These are phyloP conservation scores for Albifimbria verrucaria DNA, from an alignment of 2,329 filamentous ascomycete species.

Conservation along the genomic window DNA sequence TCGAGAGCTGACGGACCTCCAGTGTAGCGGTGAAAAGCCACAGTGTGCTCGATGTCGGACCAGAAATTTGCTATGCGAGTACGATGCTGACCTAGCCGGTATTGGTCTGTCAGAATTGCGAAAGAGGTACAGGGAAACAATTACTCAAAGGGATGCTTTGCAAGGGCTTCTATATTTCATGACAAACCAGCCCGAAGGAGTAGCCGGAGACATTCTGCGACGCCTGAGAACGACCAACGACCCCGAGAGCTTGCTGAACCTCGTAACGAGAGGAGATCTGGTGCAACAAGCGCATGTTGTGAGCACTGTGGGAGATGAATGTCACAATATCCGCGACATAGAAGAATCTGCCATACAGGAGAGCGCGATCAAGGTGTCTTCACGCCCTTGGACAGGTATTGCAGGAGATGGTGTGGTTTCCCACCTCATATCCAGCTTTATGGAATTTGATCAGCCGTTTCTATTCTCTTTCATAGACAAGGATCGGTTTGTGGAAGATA, in stretches of 20 bases:
- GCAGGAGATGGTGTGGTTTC: constrained; percentile 27
- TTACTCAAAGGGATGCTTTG: background rate
- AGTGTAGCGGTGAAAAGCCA: background rate
- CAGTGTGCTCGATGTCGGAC: background rate
- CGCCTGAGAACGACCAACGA: background rate
- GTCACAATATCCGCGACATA: background rate
- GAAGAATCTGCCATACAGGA: background rate
- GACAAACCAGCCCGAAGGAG: background rate
- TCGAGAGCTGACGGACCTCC: background rate
- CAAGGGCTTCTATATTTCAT: background rate
- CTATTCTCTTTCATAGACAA: constrained; percentile 21
- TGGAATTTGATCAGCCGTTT: constrained; percentile 24
- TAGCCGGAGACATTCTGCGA: background rate
- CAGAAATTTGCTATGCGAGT: background rate
- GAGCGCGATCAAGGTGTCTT: constrained; percentile 20
- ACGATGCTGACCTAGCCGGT: background rate
- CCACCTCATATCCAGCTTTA: constrained; percentile 25
- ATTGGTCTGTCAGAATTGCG: background rate
- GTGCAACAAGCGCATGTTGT: background rate
- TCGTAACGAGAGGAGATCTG: background rate
- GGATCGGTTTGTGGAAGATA: constrained; percentile 22
- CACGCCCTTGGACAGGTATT: constrained; percentile 26
- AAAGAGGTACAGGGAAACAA: background rate
- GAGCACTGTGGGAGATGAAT: background rate
- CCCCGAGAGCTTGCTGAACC: background rate